Evolutionary conservation across 306 rosid species (phyloP).

Genomic region (Clitoria ternatea): DNA sequence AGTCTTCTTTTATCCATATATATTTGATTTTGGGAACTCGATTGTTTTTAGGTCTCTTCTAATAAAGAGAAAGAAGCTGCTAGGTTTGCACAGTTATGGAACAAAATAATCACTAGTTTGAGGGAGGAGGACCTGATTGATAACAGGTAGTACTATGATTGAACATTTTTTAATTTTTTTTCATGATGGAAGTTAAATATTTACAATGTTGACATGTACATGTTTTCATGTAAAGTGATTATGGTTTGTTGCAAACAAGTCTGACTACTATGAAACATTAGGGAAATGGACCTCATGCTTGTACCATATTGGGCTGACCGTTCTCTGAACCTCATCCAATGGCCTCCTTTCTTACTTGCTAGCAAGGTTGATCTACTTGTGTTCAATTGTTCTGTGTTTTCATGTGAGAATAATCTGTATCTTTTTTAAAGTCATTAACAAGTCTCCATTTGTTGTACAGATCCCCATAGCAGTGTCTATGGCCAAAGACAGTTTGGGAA

Average conservation of each 20-base stretch:
- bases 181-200: conserved; percentile 1
- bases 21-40: not conserved
- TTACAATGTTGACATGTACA: not conserved
- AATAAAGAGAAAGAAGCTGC: conserved; percentile 71
- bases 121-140: conserved; percentile 90
- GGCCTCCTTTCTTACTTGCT: conserved; percentile 99
- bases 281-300: conserved; percentile 93
- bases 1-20: not conserved
- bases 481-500: conserved; percentile 82
- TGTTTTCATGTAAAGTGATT: not conserved
- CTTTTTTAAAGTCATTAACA: conserved; percentile 16
- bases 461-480: conserved; percentile 93
- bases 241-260: not conserved
- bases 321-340: conserved; percentile 62
- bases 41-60: conserved; percentile 51
- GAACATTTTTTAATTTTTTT: conserved; percentile 5
- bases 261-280: conserved; percentile 34
- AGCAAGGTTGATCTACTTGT: conserved; percentile 66
- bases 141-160: conserved; percentile 51
- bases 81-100: conserved; percentile 94
- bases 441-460: conserved; percentile 35
- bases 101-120: conserved; percentile 78
- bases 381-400: conserved; percentile 18
- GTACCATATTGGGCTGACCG: conserved; percentile 88
- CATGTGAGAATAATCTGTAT: not conserved